Evolutionary conservation across 352 stramenopile species (phyloP).

Genomic region (Globisporangium spinosum): DNA sequence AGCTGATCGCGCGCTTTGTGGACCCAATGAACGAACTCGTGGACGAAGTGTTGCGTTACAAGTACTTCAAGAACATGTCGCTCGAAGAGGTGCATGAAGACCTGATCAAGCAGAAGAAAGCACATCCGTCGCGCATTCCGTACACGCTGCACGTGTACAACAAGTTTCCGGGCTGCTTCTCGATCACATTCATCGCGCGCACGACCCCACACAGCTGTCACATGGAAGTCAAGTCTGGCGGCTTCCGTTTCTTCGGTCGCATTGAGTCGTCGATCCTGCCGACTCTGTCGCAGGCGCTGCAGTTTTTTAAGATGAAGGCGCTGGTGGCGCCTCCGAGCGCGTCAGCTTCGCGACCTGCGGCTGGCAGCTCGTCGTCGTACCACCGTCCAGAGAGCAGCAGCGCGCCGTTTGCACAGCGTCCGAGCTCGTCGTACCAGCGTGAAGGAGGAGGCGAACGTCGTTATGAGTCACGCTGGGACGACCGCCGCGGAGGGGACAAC

Average conservation of each 20-base stretch:
- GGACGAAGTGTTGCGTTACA: slow-evolving; percentile 84
- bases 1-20: slow-evolving; percentile 85
- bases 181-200: slow-evolving; percentile 85
- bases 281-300: slow-evolving; percentile 70
- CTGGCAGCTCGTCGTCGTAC: slow-evolving; percentile 34
- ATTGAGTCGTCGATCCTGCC: slow-evolving; percentile 85
- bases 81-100: slow-evolving; percentile 82
- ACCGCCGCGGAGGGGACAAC: slow-evolving; percentile 43
- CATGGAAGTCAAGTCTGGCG: slow-evolving; percentile 83
- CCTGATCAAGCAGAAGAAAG: slow-evolving; percentile 88
- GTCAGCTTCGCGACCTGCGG: slow-evolving; percentile 26
- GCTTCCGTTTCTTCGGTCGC: slow-evolving; percentile 83
- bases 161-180: slow-evolving; percentile 88
- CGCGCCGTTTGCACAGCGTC: slow-evolving; percentile 60
- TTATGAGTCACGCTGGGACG: slow-evolving; percentile 65
- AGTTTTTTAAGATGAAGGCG: slow-evolving; percentile 91
- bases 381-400: slow-evolving; percentile 39
- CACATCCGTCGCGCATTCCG: slow-evolving; percentile 74
- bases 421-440: slow-evolving; percentile 27
- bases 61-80: slow-evolving; percentile 74
- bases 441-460: slow-evolving; percentile 43
- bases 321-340: slow-evolving; percentile 47
- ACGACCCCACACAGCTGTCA: slow-evolving; percentile 83
- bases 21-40: slow-evolving; percentile 88
- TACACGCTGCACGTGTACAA: slow-evolving; percentile 84